These are phyloP conservation scores for Glycine latifolia DNA, from an alignment of 306 rosid species.

Conservation along the genomic window DNA sequence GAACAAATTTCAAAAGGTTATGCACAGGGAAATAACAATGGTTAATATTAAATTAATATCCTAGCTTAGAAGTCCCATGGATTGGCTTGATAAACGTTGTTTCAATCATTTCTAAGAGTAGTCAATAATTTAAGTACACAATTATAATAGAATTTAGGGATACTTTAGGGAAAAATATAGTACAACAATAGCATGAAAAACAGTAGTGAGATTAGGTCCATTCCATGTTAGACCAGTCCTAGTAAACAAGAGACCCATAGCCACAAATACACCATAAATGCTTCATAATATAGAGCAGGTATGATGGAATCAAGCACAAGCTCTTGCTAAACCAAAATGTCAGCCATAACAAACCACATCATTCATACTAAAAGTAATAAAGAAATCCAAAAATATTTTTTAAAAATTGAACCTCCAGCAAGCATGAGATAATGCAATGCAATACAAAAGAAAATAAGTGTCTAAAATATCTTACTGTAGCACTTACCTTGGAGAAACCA, in stretches of 20 bases:
- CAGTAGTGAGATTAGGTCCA: background rate
- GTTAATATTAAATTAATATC: too few relatives aligned
- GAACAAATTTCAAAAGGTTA: background rate
- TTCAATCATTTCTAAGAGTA: slow-evolving; percentile 46
- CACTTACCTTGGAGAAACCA: slow-evolving; percentile 76
- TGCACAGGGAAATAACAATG: background rate
- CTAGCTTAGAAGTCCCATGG: too few relatives aligned
- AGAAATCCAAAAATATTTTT: background rate
- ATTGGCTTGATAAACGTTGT: slow-evolving; percentile 37
- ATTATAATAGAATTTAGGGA: slow-evolving; percentile 23
- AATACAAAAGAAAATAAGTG: slow-evolving; percentile 18
- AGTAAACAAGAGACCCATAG: slow-evolving; percentile 5
- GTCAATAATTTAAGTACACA: slow-evolving; percentile 10
- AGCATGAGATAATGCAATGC: slow-evolving; percentile 2
- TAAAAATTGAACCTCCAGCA: background rate
- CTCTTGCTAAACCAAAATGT: slow-evolving; percentile 31
- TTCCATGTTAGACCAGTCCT: background rate
- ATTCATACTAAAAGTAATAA: slow-evolving; percentile 6
- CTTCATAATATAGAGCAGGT: slow-evolving; percentile 42
- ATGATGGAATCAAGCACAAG: slow-evolving; percentile 31
- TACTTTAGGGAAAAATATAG: slow-evolving; percentile 40
- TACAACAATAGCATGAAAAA: background rate
- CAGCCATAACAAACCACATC: slow-evolving; percentile 40
- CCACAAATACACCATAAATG: background rate
- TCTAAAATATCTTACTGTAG: slow-evolving; percentile 2